These are phyloP conservation scores for Sclerotinia spermophila DNA, from an alignment of 2,329 filamentous ascomycete species.

Conservation along the genomic window DNA sequence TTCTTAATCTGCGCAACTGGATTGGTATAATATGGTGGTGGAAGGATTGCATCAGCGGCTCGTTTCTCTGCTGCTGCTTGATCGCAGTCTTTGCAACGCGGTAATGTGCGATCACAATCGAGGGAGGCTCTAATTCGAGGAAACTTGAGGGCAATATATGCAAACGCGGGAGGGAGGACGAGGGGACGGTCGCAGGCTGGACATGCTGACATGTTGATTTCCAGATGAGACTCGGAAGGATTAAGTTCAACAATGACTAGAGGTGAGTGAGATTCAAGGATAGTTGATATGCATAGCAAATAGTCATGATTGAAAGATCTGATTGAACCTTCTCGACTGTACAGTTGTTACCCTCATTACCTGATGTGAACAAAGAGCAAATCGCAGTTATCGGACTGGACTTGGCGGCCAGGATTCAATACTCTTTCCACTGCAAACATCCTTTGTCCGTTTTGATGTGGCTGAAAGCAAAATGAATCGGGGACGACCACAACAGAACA, in stretches of 20 bases:
- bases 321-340: neutral
- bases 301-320: neutral
- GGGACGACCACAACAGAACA: neutral
- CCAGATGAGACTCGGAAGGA: neutral
- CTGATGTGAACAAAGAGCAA: neutral
- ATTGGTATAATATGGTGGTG: constrained; percentile 21
- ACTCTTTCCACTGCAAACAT: constrained; percentile 5
- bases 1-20: constrained; percentile 22
- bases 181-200: constrained; percentile 15
- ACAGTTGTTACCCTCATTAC: neutral
- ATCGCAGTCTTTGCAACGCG: constrained; percentile 32
- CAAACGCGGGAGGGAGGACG: constrained; percentile 26
- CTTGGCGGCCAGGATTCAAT: neutral
- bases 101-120: constrained; percentile 25
- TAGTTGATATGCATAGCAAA: neutral
- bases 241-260: neutral
- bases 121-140: constrained; percentile 20
- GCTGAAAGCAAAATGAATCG: constrained; percentile 2
- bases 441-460: constrained; percentile 1
- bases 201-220: constrained; percentile 17
- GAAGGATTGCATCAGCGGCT: constrained; percentile 22
- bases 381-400: neutral
- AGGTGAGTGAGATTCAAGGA: neutral
- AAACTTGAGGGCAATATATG: constrained; percentile 22
- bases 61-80: constrained; percentile 22